Base-by-base conservation (phyloP, 2,329 filamentous ascomycete species). In the Colletotrichum chrysophilum region DNA sequence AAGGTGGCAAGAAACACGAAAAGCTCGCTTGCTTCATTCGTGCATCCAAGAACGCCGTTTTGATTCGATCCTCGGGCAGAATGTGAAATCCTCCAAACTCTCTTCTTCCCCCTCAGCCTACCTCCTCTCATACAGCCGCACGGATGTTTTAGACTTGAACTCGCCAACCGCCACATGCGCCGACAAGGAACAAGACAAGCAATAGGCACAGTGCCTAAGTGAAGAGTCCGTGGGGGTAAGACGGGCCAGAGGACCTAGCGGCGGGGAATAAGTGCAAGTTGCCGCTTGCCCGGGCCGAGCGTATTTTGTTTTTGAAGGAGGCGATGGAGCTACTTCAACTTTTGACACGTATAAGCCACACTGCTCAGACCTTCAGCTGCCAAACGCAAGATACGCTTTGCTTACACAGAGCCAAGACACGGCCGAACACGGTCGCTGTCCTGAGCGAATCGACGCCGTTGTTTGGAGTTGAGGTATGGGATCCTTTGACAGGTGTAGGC, bases 321-420 rank as follows among this genome's bases (percentile, higher is more conserved):
- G 18, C 58, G 13, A 21, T n/a, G 30, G 32, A 34, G 3, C 26
- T 52, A 8, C 7, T 52, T 52, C 24, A 14, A 16, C 36, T 18
- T 43, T 55, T 67, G 72, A 75, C 62, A 75, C 72, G 58, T 65
- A 73, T 67, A 38, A 75, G 73, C 73, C 73, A 75, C 73, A 21
- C 1, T 75, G 73, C 70, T 73, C 70, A 68, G 73, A 73, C 70
- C 32, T 38, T 56, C 66, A 62, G 70, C 73, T 67, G 70, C 73
- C 73, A 68, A 73, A 73, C 70, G 73, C 73, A 65, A 73, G 73
- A 75, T 75, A 73, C 69, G 73, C 73, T 75, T 67, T 75, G 34
- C 69, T 73, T 68, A 36, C 73, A 64, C 73, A 75, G 73, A 30
- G 73, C 70, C 73, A 73, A 75, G 70, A 68, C 73, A 72, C 56